A percentile compares a stretch with the other conserved stretches of the same genome.
phyloP scores from a whole-genome alignment of 2,329 filamentous ascomycete species.

The Penicillium oxalicum region DNA sequence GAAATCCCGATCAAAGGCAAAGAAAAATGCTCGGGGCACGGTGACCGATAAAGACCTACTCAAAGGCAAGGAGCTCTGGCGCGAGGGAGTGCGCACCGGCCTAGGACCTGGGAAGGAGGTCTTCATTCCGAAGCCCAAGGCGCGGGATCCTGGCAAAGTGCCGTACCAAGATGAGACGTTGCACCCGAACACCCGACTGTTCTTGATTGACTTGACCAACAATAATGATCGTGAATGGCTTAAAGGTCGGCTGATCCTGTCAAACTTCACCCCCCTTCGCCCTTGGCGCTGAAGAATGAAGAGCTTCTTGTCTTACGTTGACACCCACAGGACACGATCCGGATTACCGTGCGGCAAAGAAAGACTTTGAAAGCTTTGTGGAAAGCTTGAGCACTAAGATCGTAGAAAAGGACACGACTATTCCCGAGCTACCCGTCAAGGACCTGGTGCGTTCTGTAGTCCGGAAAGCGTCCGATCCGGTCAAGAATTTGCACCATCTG shows the following conservation, averaged over 20 bases:
- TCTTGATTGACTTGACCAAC: constrained; percentile 52
- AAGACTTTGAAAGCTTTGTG: constrained; percentile 77
- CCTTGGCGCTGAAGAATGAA: too few species aligned
- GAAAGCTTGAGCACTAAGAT: constrained; percentile 65
- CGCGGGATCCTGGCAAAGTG: constrained; percentile 54
- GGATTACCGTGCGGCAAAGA: constrained; percentile 70
- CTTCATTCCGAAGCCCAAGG: constrained; percentile 58
- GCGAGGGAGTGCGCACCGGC: constrained; percentile 49
- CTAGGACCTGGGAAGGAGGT: constrained; percentile 55
- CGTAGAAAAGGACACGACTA: constrained; percentile 66
- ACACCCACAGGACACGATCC: constrained; percentile 61
- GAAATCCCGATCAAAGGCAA: constrained; percentile 4
- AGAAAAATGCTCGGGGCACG: constrained; percentile 6
- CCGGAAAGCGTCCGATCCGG: not conserved
- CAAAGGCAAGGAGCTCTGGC: constrained; percentile 50
- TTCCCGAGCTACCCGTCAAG: constrained; percentile 79
- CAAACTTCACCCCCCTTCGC: not conserved
- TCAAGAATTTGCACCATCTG: not conserved
- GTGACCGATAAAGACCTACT: constrained; percentile 4
- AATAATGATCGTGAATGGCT: constrained; percentile 61
- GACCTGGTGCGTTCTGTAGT: constrained; percentile 54
- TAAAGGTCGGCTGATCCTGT: constrained; percentile 45
- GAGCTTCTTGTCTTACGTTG: constrained; percentile 4
- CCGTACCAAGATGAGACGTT: constrained; percentile 54
- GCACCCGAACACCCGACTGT: constrained; percentile 59